Percentiles rank a stretch among this genome's conserved stretches.
phyloP scores from a whole-genome alignment of 257 asterid genomes.

The Salvia miltiorrhiza region DNA sequence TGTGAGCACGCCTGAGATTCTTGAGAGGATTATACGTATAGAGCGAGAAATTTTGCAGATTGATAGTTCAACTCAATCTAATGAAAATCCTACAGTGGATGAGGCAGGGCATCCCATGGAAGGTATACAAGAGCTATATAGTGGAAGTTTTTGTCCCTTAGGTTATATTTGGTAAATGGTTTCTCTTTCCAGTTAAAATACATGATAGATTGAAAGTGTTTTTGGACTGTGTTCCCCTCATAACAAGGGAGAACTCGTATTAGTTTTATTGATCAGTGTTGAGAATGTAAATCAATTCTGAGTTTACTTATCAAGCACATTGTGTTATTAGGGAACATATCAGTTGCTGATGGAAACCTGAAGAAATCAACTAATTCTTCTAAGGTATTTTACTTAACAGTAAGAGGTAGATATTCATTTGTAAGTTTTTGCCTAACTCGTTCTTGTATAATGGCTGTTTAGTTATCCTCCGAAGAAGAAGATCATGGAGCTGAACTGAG shows the following conservation, averaged over 20 bases:
- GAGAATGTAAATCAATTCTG: not conserved
- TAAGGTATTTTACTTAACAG: slow-evolving; percentile 40
- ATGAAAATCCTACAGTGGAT: slow-evolving; percentile 34
- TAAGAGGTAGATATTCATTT: not conserved
- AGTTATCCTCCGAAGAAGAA: slow-evolving; percentile 49
- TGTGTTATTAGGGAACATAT: slow-evolving; percentile 30
- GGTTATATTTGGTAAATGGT: not conserved
- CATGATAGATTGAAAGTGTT: not conserved
- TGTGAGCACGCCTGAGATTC: slow-evolving; percentile 84
- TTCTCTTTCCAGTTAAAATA: not conserved
- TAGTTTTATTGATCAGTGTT: not conserved
- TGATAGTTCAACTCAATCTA: slow-evolving; percentile 59
- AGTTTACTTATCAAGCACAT: slow-evolving; percentile 11
- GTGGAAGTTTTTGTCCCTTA: not conserved
- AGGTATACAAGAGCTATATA: slow-evolving; percentile 24
- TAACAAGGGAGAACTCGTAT: not conserved
- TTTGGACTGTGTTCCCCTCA: not conserved
- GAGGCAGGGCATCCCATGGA: slow-evolving; percentile 36
- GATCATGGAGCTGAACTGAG: slow-evolving; percentile 41
- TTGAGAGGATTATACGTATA: slow-evolving; percentile 64
- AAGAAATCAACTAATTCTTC: slow-evolving; percentile 40
- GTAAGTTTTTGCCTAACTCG: slow-evolving; percentile 9
- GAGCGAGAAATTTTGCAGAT: slow-evolving; percentile 78
- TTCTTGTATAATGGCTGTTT: slow-evolving; percentile 18
- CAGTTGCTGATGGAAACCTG: slow-evolving; percentile 44